Percentiles rank a stretch among this genome's conserved stretches.
Evolutionary conservation across 1,284 basidiomycete species (phyloP).

Genomic region (Tilletia horrida): DNA sequence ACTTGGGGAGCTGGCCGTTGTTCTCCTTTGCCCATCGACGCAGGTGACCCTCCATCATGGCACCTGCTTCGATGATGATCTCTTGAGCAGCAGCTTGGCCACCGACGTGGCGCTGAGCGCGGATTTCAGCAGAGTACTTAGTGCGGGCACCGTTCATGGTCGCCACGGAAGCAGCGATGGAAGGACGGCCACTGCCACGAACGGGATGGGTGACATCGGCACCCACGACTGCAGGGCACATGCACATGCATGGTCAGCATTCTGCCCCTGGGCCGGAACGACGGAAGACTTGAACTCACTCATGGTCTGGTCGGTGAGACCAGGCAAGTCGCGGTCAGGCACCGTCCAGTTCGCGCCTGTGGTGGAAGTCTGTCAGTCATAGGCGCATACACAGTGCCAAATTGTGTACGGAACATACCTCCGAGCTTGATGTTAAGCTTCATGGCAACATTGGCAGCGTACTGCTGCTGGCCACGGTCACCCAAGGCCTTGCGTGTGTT

Average conservation of each 20-base stretch:
- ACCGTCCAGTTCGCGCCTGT: constrained; percentile 55
- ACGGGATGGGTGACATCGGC: constrained; percentile 55
- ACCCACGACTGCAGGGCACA: constrained; percentile 48
- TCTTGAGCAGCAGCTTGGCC: constrained; percentile 43
- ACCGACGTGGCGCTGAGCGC: neutral
- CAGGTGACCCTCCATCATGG: constrained; percentile 36
- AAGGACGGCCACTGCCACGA: constrained; percentile 54
- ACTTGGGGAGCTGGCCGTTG: constrained; percentile 52
- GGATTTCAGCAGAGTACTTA: neutral
- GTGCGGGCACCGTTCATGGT: constrained; percentile 49
- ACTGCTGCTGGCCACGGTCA: constrained; percentile 55
- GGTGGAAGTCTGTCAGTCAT: neutral
- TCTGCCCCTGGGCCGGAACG: neutral
- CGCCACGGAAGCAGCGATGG: constrained; percentile 58
- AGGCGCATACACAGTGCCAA: neutral
- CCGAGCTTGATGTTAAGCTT: constrained; percentile 58
- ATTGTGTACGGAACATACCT: constrained; percentile 49
- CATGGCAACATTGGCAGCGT: constrained; percentile 56
- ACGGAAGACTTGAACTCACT: neutral
- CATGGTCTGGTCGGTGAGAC: constrained; percentile 53
- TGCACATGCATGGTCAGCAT: neutral
- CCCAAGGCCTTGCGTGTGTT: constrained; percentile 37
- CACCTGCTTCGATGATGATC: constrained; percentile 49
- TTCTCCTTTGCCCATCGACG: constrained; percentile 36
- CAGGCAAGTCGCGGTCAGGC: constrained; percentile 40